A percentile compares a stretch with the other conserved stretches of the same genome.
These are phyloP conservation scores for Mortierella sp. DNA, from an alignment of 371 early-diverging fungal genomes.

Conservation along the genomic window DNA sequence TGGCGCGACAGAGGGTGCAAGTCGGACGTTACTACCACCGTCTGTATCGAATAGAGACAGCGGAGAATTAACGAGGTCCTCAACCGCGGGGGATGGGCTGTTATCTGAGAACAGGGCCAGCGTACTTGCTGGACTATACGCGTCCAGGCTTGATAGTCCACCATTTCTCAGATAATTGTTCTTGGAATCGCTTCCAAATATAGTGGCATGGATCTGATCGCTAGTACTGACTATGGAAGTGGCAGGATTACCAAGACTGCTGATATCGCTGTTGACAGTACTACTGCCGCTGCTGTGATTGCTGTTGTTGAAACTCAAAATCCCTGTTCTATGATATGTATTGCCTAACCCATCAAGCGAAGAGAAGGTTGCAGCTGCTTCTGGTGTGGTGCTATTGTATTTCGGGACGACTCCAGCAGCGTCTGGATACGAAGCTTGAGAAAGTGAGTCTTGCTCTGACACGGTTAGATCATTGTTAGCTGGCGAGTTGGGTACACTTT, in stretches of 20 bases:
- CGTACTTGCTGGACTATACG: conserved; percentile 10
- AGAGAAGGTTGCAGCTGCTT: conserved; percentile 36
- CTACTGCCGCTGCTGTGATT: not conserved
- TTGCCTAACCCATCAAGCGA: conserved; percentile 32
- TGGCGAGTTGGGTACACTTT: conserved; percentile 52
- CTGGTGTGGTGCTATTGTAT: conserved; percentile 29
- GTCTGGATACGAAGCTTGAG: not conserved
- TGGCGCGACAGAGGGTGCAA: conserved; percentile 8
- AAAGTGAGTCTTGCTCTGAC: conserved; percentile 25
- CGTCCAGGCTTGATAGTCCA: not conserved
- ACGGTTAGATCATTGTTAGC: conserved; percentile 26
- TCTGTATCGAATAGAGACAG: conserved; percentile 12
- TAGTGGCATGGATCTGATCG: not conserved
- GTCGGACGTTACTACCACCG: conserved; percentile 13
- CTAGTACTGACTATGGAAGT: not conserved
- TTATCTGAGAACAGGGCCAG: conserved; percentile 29
- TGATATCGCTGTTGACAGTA: not conserved
- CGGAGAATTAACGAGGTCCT: conserved; percentile 35
- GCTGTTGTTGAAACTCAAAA: not conserved
- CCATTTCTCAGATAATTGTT: not conserved
- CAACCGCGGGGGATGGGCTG: conserved; percentile 29
- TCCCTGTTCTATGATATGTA: not conserved
- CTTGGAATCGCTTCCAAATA: not conserved
- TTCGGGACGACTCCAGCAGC: conserved; percentile 20
- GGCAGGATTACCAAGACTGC: not conserved